A percentile compares a stretch with the other conserved stretches of the same genome.
These are phyloP conservation scores for Ambrosia artemisiifolia DNA, from an alignment of 129 eudicot genomes.

Conservation along the genomic window DNA sequence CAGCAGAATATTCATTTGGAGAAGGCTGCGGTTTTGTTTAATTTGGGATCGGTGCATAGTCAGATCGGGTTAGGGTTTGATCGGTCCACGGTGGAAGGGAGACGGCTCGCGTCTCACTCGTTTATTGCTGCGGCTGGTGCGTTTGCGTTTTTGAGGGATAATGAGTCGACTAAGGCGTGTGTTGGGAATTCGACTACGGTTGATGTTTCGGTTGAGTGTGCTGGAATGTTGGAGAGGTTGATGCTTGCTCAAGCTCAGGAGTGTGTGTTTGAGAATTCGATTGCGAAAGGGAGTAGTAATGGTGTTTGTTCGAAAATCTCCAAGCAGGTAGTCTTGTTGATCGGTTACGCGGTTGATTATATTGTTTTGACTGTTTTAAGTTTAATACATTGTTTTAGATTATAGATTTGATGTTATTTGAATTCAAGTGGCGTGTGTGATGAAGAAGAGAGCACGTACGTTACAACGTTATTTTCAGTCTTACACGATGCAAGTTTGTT, in stretches of 20 bases:
- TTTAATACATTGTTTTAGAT: neutral
- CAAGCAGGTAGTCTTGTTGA: slow-evolving; percentile 54
- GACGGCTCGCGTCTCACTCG: slow-evolving; percentile 73
- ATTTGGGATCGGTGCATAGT: slow-evolving; percentile 91
- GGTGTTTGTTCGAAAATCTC: slow-evolving; percentile 90
- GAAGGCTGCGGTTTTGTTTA: slow-evolving; percentile 87
- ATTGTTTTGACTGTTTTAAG: neutral
- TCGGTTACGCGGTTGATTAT: neutral
- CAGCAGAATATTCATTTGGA: slow-evolving; percentile 84
- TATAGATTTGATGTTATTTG: no score
- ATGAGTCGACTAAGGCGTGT: slow-evolving; percentile 70
- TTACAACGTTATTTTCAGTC: no score
- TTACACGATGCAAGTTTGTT: neutral
- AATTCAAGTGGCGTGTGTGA: no score
- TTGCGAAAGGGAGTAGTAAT: slow-evolving; percentile 89
- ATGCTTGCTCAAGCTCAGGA: slow-evolving; percentile 99
- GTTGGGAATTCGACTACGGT: slow-evolving; percentile 64
- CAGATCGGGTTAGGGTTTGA: slow-evolving; percentile 78
- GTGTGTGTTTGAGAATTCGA: slow-evolving; percentile 86
- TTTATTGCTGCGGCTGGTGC: slow-evolving; percentile 93
- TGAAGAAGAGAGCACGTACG: no score
- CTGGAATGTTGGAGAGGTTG: slow-evolving; percentile 94
- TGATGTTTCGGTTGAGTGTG: slow-evolving; percentile 92
- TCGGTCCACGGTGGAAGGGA: slow-evolving; percentile 70
- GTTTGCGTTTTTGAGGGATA: slow-evolving; percentile 81